Evolutionary conservation across 768 basidiomycete genomes (phyloP), one percentile per base, ranked within the genome.

Genomic region (Lactarius deliciosus): DNA sequence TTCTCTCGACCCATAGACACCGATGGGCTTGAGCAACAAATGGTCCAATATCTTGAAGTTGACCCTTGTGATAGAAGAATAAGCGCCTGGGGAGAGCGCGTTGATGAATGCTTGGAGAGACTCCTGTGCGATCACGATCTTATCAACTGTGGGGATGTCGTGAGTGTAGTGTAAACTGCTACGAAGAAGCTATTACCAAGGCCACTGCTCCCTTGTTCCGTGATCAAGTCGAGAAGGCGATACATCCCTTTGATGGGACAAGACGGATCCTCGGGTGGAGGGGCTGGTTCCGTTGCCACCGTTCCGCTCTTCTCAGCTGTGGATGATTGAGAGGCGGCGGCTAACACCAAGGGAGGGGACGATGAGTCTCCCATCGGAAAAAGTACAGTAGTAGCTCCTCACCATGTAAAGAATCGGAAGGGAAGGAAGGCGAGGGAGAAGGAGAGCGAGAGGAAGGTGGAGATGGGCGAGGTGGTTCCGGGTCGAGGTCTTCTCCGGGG

Each of bases 91-190:
- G 47, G 71, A 77, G 10, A 86, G 56, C 20, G 71, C 72, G 60
- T 86, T 83, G 70, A 85, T 79, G 60, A 87, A 81, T 2, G 75
- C 68, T 65, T 76, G 75, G 15, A 88, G 74, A 3, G 83, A 81
- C 2, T 79, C 75, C 72, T 86, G 84, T 2, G 78, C 77, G 34
- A 88, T 88, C 73, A 88, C 82, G 38, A 88, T 81, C 71, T 88
- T 88, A 69, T 86, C 85, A 45, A 86, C 86, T 86, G 22, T 25
- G 66, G 20, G 20, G 30, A 40, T 25, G 20, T 18, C 18, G 32
- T 68, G 20, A 68, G 54, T 20, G 11, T 5, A n/a, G 15, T 30
- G 57, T 20, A 36, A 45, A 5, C 25, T 6, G 5, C 22, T 32
- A 45, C 8, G 20, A 41, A 13, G 62, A 41, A 22, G 5, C 3